These are phyloP conservation scores for Apiospora kogelbergensis DNA, from an alignment of 2,329 filamentous ascomycete species.

Conservation along the genomic window DNA sequence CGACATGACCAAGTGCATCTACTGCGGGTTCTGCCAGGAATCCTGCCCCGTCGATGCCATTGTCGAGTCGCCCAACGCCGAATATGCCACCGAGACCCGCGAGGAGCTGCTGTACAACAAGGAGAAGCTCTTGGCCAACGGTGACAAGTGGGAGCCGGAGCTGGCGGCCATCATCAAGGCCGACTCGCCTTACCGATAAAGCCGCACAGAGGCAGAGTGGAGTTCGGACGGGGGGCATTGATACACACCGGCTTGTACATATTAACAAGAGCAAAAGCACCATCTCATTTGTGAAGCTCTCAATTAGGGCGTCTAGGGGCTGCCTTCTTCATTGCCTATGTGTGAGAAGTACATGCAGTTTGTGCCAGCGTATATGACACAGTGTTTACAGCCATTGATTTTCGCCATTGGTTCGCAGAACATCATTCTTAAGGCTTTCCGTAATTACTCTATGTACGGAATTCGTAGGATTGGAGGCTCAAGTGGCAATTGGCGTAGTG, in stretches of 20 bases:
- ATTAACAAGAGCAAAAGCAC: slow-evolving; percentile 13
- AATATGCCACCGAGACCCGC: slow-evolving; percentile 67
- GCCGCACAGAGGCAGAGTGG: slow-evolving; percentile 1
- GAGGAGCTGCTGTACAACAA: slow-evolving; percentile 99
- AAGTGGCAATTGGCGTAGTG: not conserved
- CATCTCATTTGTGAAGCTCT: slow-evolving; percentile 4
- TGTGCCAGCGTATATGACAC: not conserved
- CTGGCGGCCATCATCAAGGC: slow-evolving; percentile 88
- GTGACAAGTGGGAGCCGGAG: slow-evolving; percentile 98
- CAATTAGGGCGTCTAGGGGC: not conserved
- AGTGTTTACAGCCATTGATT: not conserved
- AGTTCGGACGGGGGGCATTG: not conserved
- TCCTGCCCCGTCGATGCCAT: slow-evolving; percentile 97
- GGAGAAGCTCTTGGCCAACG: slow-evolving; percentile 85
- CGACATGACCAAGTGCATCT: slow-evolving; percentile 99
- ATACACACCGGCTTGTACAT: slow-evolving; percentile 15
- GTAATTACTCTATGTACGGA: not conserved
- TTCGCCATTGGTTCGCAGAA: not conserved
- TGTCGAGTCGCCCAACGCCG: slow-evolving; percentile 62
- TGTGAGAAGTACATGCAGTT: not conserved
- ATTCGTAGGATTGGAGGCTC: not conserved
- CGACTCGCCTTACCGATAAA: slow-evolving; percentile 86
- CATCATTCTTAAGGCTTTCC: not conserved
- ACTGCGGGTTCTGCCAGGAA: slow-evolving; percentile 99
- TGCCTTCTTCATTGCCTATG: not conserved